Evolutionary conservation across 2,329 filamentous ascomycete species (phyloP), one percentile per base, ranked within the genome.

Genomic region (Trichoderma arundinaceum): DNA sequence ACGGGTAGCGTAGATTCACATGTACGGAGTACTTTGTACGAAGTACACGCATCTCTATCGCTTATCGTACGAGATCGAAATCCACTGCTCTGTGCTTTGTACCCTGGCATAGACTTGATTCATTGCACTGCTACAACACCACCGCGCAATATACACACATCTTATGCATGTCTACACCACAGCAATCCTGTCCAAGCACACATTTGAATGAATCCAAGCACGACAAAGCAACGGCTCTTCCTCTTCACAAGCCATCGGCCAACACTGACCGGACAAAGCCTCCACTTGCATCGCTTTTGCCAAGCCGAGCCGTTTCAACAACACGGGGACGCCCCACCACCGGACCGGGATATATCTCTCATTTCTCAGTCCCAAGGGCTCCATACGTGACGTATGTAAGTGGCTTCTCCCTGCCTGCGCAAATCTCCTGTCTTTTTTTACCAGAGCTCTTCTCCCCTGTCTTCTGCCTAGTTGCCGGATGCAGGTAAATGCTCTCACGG

Each of bases 401-500:
- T 7, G 49, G 49, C n/a, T 38, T 53, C n/a, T 53, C n/a, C 5
- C 43, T 19, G 43, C 17, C 15, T 19, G 7, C n/a, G 22, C 46
- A 28, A 10, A 39, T 39, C 44, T 60, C 15, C 13, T 39, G 41
- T 35, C 28, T 22, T 6, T 60, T 28, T 19, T 38, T n/a, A 28
- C 15, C 38, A 17, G 22, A 12, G 12, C 39, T 33, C 19, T 46
- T 13, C 7, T 38, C 22, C 19, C 39, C 39, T 9, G 13, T 38
- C 60, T 49, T 17, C 32, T 64, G 43, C 32, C 52, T 22, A 32
- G 52, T 44, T 64, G 8, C 61, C 61, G 53, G 9, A 57, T 64
- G 44, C 51, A 64, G 61, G 51, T 43, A 64, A 64, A 64, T 33
- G 61, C 51, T 43, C 19, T 57, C 61, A 64, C 2, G 41, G 22